Evolutionary conservation across 1,284 basidiomycete genomes (phyloP).

Genomic region (Ustilago esculenta): DNA sequence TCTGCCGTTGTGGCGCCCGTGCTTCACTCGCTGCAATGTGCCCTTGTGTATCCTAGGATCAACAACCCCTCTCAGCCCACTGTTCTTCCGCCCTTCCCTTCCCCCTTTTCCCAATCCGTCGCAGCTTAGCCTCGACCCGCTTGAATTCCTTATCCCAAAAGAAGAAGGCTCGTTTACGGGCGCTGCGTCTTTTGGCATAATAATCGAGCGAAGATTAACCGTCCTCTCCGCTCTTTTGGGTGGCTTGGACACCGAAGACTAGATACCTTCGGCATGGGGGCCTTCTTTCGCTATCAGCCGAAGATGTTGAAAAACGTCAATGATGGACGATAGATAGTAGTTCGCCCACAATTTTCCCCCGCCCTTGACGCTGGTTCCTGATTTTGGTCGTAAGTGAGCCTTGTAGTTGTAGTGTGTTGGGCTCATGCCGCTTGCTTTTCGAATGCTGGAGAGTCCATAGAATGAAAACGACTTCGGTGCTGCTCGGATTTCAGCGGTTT

Average conservation of each 20-base stretch:
- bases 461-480: neutral
- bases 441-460: neutral
- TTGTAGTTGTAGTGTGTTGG: too few species aligned
- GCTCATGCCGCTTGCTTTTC: neutral
- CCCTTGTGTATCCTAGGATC: neutral
- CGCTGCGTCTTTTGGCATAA: constrained; percentile 50
- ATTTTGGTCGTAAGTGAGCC: too few species aligned
- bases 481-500: too few species aligned
- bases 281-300: constrained; percentile 56
- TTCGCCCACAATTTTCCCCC: constrained; percentile 29
- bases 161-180: constrained; percentile 34
- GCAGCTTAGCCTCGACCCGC: constrained; percentile 18
- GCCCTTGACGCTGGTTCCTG: too few species aligned
- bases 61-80: neutral
- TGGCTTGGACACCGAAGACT: constrained; percentile 43
- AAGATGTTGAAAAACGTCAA: constrained; percentile 36
- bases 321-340: constrained; percentile 58
- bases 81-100: neutral
- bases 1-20: neutral
- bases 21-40: constrained; percentile 6
- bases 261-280: constrained; percentile 50
- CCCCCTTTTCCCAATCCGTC: neutral
- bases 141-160: constrained; percentile 55
- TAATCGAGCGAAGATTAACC: constrained; percentile 52
- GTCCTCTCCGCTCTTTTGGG: too few species aligned